Evolutionary conservation across 2,329 filamentous ascomycete genomes (phyloP), one percentile per base, ranked within the genome.

Genomic region (Fusarium newnesense): DNA sequence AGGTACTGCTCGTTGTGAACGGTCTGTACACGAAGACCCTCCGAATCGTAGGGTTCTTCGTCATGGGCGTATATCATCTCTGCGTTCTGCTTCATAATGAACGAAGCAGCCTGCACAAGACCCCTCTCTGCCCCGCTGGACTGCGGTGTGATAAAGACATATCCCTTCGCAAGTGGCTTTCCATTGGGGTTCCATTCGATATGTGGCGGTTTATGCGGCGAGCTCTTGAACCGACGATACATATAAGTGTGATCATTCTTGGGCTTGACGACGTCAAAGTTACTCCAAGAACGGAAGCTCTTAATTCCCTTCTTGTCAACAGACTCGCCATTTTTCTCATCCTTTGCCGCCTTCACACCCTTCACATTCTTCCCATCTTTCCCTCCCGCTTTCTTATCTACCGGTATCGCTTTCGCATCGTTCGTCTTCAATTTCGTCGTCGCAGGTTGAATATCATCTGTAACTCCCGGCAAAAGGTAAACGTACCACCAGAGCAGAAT

Each of bases 1-100:
- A 82, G 39, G n/a, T 78, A 78, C 7, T 78, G 74, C 37, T 78
- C 74, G 16, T 78, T 79, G n/a, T 79, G 67, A 24, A 81, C 70
- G 0, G 46, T 74, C 57, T 82, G 81, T 2, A 78, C 76, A 0
- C 70, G 74, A 52, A 80, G 71, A 7, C 77, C 79, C 26, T 75
- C 72, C 16, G 72, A 70, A 3, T 54, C 59, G 6, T 46, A 19
- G 0, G 60, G 39, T 2, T 77, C 75, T 18, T 73, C 75, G 6
- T 75, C 69, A 18, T 69, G 63, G 1, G 64, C 69, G 19, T 79
- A 82, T 9, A 82, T 60, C 30, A 81, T 74, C 42, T 81, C 79
- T 26, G 78, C 77, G 15, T 78, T 75, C 16, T 72, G 72, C 16
- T 66, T 69, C 73, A 79, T 79, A 18, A 79, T 77, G 37, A 76